These are phyloP conservation scores for Aeminium ludgeri DNA, from an alignment of 495 filamentous ascomycete species.

Conservation along the genomic window DNA sequence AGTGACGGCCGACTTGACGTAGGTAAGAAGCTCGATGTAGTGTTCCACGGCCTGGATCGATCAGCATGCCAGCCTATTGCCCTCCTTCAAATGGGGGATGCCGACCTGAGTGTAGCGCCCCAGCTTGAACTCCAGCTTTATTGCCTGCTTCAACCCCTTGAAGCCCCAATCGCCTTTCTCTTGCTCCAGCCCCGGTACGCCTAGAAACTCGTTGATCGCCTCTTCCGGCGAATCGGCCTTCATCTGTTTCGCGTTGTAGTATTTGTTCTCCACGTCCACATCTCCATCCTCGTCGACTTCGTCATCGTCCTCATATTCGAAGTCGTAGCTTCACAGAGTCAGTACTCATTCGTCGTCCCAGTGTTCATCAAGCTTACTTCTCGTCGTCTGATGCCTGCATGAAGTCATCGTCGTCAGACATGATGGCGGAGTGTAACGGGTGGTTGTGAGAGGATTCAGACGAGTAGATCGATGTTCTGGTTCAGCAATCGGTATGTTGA, in stretches of 20 bases:
- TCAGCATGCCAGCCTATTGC: constrained; percentile 11
- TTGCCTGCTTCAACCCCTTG: constrained; percentile 92
- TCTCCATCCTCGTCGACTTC: constrained; percentile 78
- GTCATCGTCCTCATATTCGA: constrained; percentile 73
- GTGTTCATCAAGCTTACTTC: constrained; percentile 33
- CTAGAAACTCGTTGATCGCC: constrained; percentile 81
- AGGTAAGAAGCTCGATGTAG: constrained; percentile 87
- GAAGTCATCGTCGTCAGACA: constrained; percentile 96
- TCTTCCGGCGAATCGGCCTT: constrained; percentile 74
- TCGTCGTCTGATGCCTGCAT: constrained; percentile 97
- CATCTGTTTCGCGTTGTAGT: constrained; percentile 98
- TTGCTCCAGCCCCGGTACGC: constrained; percentile 62
- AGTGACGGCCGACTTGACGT: constrained; percentile 91
- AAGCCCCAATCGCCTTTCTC: constrained; percentile 98
- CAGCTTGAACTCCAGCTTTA: constrained; percentile 89
- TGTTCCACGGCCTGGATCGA: constrained; percentile 71
- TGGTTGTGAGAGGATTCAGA: no score
- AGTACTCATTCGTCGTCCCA: not conserved
- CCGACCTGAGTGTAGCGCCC: constrained; percentile 66
- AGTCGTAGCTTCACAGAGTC: constrained; percentile 53
- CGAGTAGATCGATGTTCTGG: no score
- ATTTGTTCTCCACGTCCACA: constrained; percentile 96
- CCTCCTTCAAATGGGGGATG: not conserved
- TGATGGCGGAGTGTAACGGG: constrained; percentile 21
- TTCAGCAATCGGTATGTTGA: no score